phyloP scores from a whole-genome alignment of 2,329 filamentous ascomycete genomes.

The Drechslera avenae region DNA sequence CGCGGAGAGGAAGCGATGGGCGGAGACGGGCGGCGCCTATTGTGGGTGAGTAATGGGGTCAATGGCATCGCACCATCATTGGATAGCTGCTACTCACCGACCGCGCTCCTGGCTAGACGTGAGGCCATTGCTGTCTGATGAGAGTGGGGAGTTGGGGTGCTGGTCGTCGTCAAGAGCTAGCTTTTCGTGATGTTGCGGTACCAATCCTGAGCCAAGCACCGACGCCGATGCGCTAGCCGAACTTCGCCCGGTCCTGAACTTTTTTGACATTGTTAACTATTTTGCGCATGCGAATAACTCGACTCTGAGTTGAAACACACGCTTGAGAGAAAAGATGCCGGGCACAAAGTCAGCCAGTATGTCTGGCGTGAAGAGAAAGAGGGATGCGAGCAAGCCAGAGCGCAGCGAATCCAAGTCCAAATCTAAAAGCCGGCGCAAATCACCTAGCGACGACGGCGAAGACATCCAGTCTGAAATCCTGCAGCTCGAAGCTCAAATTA shows the following conservation, averaged over 20 bases:
- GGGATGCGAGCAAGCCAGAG: constrained; percentile 40
- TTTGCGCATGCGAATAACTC: constrained; percentile 4
- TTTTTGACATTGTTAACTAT: constrained; percentile 23
- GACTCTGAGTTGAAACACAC: neutral
- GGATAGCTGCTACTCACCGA: constrained; percentile 69
- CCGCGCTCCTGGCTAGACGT: constrained; percentile 91
- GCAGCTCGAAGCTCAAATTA: constrained; percentile 76
- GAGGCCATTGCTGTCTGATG: constrained; percentile 83
- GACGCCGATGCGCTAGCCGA: constrained; percentile 31
- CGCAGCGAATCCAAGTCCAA: constrained; percentile 44
- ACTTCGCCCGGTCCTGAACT: constrained; percentile 26
- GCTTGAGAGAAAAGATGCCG: constrained; percentile 41
- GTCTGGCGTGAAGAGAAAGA: constrained; percentile 52
- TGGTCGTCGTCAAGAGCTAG: constrained; percentile 30
- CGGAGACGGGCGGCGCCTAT: constrained; percentile 89
- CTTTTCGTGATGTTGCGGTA: constrained; percentile 34
- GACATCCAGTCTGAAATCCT: constrained; percentile 70
- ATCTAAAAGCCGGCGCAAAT: constrained; percentile 42
- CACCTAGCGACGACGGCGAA: constrained; percentile 37
- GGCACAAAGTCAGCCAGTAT: constrained; percentile 31
- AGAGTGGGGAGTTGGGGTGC: constrained; percentile 46
- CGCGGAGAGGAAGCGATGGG: constrained; percentile 71
- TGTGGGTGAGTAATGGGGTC: constrained; percentile 41
- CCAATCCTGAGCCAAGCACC: constrained; percentile 24
- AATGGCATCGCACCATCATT: constrained; percentile 48